Base-by-base conservation (phyloP, 495 filamentous ascomycete genomes). In the Podospora bellae-mahoneyi region DNA sequence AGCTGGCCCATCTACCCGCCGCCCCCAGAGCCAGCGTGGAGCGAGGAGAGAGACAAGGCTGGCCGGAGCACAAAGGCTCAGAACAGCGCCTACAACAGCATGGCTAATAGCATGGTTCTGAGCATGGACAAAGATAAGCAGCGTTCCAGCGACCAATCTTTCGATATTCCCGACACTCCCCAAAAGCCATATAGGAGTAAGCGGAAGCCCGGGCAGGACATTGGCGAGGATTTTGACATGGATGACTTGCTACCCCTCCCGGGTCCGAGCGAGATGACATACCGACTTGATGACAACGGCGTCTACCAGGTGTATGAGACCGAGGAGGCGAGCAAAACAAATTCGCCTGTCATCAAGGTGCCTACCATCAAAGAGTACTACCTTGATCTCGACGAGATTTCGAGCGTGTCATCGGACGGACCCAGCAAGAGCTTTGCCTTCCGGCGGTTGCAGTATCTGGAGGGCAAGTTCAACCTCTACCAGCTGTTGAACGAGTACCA, bases 381-480 rank as follows among this genome's bases (percentile, higher is more conserved):
- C 75, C 88, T 96, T 81, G 95, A 97, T 76, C 82, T 98, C n/a
- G 94, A 99, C 70, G 81, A 89, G 23, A 85, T 98, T 60, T 82
- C 95, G 54, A 85, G 89, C 65, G 85, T 94, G 9, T 97, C 94
- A 0, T 94, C 92, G 4, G 94, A 99, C 77, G 95, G 95, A 0
- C 96, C 95, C 2, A 93, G 90, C 76, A 99, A 99, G 79, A 97
- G 93, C 74, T 97, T 97, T 79, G 93, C 96, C 2, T 99, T 94
- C 76, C 89, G 93, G 60, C 89, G 96, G 15, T 84, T 99, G 44
- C 94, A 97, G 68, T 98, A 98, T 76, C 81, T 99, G 4, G 95
- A 98, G 78, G 92, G 93, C 65, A 97, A 96, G 74, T 98, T 96
- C 80, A 96, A 97, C 75, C 84, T 99, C 10, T 96, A 99, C 73